Percentiles rank a stretch among this genome's conserved stretches.
Evolutionary conservation across 139 green algal species (phyloP).

Genomic region (Chlamydomonas schloesseri): DNA sequence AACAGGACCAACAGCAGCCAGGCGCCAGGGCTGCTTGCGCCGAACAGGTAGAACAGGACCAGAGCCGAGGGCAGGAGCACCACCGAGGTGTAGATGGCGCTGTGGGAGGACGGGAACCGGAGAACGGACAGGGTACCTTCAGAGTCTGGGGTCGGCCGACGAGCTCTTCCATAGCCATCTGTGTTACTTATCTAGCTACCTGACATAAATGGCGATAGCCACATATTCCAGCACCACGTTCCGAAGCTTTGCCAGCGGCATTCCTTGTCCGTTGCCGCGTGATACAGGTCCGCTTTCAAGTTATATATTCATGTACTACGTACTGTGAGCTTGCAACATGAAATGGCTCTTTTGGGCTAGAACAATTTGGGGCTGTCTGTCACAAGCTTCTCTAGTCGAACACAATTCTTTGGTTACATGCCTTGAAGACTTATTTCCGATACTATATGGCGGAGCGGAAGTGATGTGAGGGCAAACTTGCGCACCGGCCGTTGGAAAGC

Average conservation of each 20-base stretch:
- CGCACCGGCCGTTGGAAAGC: too few relatives aligned
- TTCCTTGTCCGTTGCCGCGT: background rate
- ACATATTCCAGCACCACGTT: background rate
- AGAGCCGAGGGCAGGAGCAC: background rate
- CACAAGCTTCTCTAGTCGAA: too few relatives aligned
- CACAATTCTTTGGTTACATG: too few relatives aligned
- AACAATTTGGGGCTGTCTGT: too few relatives aligned
- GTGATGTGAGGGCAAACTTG: too few relatives aligned
- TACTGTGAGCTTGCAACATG: too few relatives aligned
- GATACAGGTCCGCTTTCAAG: background rate
- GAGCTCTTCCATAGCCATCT: background rate
- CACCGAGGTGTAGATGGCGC: conserved; percentile 9
- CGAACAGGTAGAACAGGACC: background rate
- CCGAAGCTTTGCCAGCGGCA: background rate
- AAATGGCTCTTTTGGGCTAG: too few relatives aligned
- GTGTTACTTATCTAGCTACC: too few relatives aligned
- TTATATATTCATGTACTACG: background rate
- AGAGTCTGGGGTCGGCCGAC: background rate
- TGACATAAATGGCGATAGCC: background rate
- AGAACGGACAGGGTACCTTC: background rate
- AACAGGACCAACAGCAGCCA: background rate
- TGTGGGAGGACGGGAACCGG: background rate
- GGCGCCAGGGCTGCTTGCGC: background rate
- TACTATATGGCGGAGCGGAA: too few relatives aligned
- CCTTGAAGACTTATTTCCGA: too few relatives aligned